These are phyloP conservation scores for Tylopilus orsonianus DNA, from an alignment of 1,284 basidiomycete genomes.

Conservation along the genomic window DNA sequence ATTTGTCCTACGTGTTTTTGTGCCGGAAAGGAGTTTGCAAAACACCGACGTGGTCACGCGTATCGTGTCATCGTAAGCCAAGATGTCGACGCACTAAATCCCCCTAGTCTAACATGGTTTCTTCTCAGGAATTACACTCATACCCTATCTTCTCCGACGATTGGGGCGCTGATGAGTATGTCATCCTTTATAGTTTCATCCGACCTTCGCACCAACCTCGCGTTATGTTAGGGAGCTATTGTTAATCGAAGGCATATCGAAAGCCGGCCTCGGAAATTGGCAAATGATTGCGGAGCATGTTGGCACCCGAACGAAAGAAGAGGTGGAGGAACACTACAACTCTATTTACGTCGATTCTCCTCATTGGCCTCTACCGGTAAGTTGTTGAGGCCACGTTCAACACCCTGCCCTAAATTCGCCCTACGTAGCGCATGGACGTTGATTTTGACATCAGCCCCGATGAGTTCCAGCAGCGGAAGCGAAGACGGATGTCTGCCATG, in stretches of 20 bases:
- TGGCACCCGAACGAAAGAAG: conserved; percentile 92
- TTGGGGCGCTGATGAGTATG: conserved; percentile 97
- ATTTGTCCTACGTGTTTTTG: conserved; percentile 91
- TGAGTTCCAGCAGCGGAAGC: conserved; percentile 86
- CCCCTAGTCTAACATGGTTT: conserved; percentile 6
- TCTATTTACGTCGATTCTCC: conserved; percentile 79
- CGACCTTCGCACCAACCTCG: neutral
- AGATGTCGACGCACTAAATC: neutral
- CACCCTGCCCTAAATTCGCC: conserved; percentile 1
- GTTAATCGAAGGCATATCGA: conserved; percentile 86
- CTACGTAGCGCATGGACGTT: conserved; percentile 51
- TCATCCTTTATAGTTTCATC: conserved; percentile 12
- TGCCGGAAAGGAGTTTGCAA: conserved; percentile 84
- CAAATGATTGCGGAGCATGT: conserved; percentile 95
- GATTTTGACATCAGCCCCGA: conserved; percentile 75
- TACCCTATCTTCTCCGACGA: conserved; percentile 95
- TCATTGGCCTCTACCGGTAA: conserved; percentile 78
- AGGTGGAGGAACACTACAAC: conserved; percentile 91
- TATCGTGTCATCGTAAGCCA: conserved; percentile 87
- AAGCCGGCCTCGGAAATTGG: conserved; percentile 96
- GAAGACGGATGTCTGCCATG: conserved; percentile 77
- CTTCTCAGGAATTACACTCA: conserved; percentile 83
- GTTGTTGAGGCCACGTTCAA: conserved; percentile 18
- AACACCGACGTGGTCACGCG: conserved; percentile 86
- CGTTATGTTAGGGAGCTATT: conserved; percentile 71